Evolutionary conservation across 805 yeast species (phyloP), one percentile per base, ranked within the genome.

Genomic region (Cyberlindnera americana): DNA sequence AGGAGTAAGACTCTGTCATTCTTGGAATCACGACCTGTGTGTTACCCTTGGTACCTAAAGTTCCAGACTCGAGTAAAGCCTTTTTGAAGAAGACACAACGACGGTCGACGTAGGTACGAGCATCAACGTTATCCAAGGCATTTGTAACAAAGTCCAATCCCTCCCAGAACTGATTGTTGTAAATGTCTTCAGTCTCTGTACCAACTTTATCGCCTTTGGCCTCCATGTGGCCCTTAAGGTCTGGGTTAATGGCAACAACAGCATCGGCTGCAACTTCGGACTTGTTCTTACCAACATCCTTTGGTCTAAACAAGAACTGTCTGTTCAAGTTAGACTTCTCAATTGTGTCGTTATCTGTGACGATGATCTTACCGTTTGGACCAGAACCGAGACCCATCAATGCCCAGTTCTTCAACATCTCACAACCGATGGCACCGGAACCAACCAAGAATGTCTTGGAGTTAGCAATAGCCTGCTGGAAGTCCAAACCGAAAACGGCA

Each of bases 371-470:
- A 54, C 99, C 99, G 4, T 83, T 64, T 28, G 90, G 87, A 29
- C 98, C 98, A 18, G 95, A 74, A 25, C 95, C 98, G 38, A 93
- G 68, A 32, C 99, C 99, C 77, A 90, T 74, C 75, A 93, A 75
- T 5, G 99, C 96, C 98, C 98, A 93, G 59, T 88, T 90, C 66
- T 93, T 93, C 56, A 93, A 72, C 90, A 93, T 91, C 67, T 93
- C 99, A 69, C 99, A 93, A 28, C 99, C 99, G 69, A 93, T 93
- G 15, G 99, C 99, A 60, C 99, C 99, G 2, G 97, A 74, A 32
- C 99, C 99, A 29, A 93, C 99, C 50, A 93, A 70, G 63, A 93
- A 91, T 4, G 90, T 88, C 56, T 78, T 83, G 47, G 84, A 67
- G 62, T 90, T 87, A 27, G 86, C 77, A 42, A 93, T 66, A 31